These are phyloP conservation scores for Gynochthodes officinalis DNA, from an alignment of 257 asterid genomes.

Conservation along the genomic window DNA sequence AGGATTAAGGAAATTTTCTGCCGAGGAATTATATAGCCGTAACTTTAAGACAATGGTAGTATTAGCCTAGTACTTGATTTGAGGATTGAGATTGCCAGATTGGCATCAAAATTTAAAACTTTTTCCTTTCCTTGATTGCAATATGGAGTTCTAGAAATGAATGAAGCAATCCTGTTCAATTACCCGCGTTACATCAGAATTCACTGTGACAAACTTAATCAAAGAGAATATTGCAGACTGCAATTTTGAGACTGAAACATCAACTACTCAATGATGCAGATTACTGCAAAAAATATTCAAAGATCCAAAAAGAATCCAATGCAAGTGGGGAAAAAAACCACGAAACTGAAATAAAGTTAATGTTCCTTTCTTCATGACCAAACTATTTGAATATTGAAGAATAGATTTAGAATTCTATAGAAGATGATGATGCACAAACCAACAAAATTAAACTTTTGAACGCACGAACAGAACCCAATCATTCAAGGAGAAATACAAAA, in stretches of 20 bases:
- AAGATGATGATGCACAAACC: conserved; percentile 10
- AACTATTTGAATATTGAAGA: not conserved
- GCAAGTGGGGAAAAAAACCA: conserved; percentile 5
- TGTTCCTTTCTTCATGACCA: conserved; percentile 6
- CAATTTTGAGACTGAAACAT: not conserved
- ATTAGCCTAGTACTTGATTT: no score
- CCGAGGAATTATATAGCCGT: not conserved
- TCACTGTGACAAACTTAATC: not conserved
- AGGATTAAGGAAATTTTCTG: not conserved
- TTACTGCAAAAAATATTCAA: not conserved
- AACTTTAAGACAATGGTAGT: not conserved
- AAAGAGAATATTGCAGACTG: not conserved
- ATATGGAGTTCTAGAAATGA: no score
- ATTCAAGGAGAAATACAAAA: conserved; percentile 8
- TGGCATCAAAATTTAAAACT: no score
- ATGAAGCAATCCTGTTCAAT: not conserved
- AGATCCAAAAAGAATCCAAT: not conserved
- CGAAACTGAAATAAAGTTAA: not conserved
- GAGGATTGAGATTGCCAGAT: no score
- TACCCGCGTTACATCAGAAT: not conserved
- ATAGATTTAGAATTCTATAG: not conserved
- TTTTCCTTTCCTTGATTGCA: no score
- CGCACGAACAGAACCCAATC: conserved; percentile 10
- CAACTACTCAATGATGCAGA: not conserved
- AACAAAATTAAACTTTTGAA: conserved; percentile 18